These are phyloP conservation scores for Musa beccarii DNA, from an alignment of 176 grass and related monocot genomes.

Conservation along the genomic window DNA sequence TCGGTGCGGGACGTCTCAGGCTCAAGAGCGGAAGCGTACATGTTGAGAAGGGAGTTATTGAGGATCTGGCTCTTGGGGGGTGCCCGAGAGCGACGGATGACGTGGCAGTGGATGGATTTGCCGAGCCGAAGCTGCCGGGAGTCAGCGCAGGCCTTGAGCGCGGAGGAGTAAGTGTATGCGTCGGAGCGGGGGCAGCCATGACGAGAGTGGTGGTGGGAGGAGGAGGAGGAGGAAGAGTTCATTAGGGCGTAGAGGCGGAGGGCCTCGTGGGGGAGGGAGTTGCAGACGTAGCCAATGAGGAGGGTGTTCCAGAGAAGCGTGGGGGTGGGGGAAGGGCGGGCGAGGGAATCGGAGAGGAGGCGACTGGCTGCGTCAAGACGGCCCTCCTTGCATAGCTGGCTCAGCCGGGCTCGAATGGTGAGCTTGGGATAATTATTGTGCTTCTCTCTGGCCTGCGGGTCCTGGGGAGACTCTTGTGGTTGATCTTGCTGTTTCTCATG, in stretches of 20 bases:
- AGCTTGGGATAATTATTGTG: neutral
- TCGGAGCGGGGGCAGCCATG: constrained; percentile 34
- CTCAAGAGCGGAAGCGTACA: constrained; percentile 47
- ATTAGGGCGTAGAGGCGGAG: constrained; percentile 77
- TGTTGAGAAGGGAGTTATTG: constrained; percentile 87
- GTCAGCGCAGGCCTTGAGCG: constrained; percentile 72
- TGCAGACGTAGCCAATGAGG: constrained; percentile 73
- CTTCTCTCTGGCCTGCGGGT: neutral
- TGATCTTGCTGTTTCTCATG: neutral
- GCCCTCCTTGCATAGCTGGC: constrained; percentile 66
- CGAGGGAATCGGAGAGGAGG: constrained; percentile 44
- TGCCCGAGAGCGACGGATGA: constrained; percentile 38
- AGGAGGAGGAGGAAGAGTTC: constrained; percentile 21
- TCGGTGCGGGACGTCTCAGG: constrained; percentile 5
- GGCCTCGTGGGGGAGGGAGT: constrained; percentile 55
- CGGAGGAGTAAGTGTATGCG: constrained; percentile 88
- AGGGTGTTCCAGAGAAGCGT: constrained; percentile 70
- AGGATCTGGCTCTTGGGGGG: constrained; percentile 48
- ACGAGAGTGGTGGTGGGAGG: constrained; percentile 3
- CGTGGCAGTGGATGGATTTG: constrained; percentile 60
- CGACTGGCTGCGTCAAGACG: constrained; percentile 55
- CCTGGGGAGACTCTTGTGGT: neutral
- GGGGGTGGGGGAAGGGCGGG: constrained; percentile 28
- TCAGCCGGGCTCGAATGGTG: constrained; percentile 32
- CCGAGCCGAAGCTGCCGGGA: constrained; percentile 50